Base-by-base conservation (phyloP, 306 rosid species). In the Vigna mungo region DNA sequence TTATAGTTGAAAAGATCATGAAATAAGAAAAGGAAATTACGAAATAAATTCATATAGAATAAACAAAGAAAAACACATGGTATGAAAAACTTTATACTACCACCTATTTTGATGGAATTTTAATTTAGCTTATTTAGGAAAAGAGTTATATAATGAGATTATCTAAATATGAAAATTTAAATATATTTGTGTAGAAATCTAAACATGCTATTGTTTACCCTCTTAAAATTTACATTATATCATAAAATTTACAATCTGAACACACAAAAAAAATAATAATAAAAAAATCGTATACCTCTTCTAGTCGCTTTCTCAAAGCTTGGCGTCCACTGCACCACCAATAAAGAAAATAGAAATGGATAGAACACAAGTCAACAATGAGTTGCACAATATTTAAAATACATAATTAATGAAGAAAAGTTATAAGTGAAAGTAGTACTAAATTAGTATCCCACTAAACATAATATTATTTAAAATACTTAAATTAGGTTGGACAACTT, bases 271-370 rank as follows among this genome's bases (percentile, higher is more conserved):
- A 60, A 60, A 6, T 7, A 20, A 20, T n/a, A n/a, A 20, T 20
- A 25, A 30, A 79, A 18, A 72, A 36, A 6, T 36, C 34, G 21
- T 34, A 37, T 85, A 92, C 99, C 99, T 92, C 91, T 79, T 78
- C 84, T 72, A 95, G 87, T 71, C 81, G 84, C 20, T 77, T 86
- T 85, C 54, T 90, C 76, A 95, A 81, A 56, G 97, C 99, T 78
- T 95, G 97, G 25, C 99, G 96, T 21, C 99, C 99, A 81, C 99
- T 95, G 49, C 65, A 78, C 27, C 72, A 80, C 30, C 52, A 30
- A 10, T 36, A 72, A 53, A 43, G 15, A 30, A 49, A 51, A 64
- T 54, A 9, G 6, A 49, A 34, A 23, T 30, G 51, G 6, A 34
- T 10, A 36, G 58, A 44, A 30, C 37, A 20, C 14, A 3, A 47